Evolutionary conservation across 2,329 filamentous ascomycete genomes (phyloP), one percentile per base, ranked within the genome.

Genomic region (Trichocomaceae sp.): DNA sequence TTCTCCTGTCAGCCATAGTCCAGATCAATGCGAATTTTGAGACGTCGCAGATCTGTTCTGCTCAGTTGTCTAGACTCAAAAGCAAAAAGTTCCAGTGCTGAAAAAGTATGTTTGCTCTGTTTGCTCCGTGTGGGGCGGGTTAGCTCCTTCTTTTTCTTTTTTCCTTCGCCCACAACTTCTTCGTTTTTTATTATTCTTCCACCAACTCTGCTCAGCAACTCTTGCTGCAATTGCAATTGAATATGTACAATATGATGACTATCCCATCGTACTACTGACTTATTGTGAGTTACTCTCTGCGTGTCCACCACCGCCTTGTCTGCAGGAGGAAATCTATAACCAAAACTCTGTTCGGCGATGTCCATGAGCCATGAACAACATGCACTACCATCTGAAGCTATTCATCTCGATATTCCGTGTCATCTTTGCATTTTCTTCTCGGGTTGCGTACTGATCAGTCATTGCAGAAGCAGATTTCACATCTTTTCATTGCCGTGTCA

Each of bases 1-100:
- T 84, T 74, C 92, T 85, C 71, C 91, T 83, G 70, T 99, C 93
- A 55, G 86, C 78, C 87, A 91, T 90, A 54, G 63, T 57, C 19
- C 6, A 22, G 22, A 15, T 19, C 35, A 19, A 39, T 39, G 15
- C 15, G 3, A 5, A 17, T 41, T 20, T 17, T 2, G n/a, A n/a
- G n/a, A n/a, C n/a, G n/a, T n/a, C n/a, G n/a, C n/a, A n/a, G n/a
- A n/a, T n/a, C n/a, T n/a, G n/a, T n/a, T n/a, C n/a, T n/a, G n/a
- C n/a, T n/a, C n/a, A n/a, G n/a, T n/a, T n/a, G n/a, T n/a, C n/a
- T n/a, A n/a, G n/a, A n/a, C n/a, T 15, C 5, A 39, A 15, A 47
- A 55, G 60, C 64, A 61, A 58, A 66, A 69, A 70, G 67, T 64
- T 65, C 64, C 60, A 65, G 59, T 61, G 62, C 60, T 56, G 59